phyloP scores from a whole-genome alignment of 1,139 yeast genomes.

The Candida freyschussii region DNA sequence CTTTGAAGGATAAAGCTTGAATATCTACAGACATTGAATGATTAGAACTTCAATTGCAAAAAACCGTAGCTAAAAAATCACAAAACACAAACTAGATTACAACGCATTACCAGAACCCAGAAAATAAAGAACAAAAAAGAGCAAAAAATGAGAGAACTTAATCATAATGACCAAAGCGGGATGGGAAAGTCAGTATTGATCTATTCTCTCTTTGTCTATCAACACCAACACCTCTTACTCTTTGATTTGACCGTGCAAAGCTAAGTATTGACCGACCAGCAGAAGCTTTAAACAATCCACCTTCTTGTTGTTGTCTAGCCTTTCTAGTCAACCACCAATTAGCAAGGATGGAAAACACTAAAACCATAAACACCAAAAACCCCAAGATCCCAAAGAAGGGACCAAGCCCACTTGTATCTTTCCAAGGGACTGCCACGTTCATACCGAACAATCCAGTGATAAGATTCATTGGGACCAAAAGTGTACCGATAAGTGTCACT shows the following conservation, averaged over 20 bases:
- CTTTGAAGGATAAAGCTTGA: slow-evolving; percentile 25
- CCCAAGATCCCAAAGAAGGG: slow-evolving; percentile 73
- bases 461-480: slow-evolving; percentile 83
- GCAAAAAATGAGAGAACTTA: slow-evolving; percentile 2
- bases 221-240: slow-evolving; percentile 12
- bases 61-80: no score
- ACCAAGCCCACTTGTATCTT: slow-evolving; percentile 36
- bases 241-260: slow-evolving; percentile 18
- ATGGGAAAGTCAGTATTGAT: slow-evolving; percentile 22
- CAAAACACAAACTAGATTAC: no score
- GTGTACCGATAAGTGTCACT: slow-evolving; percentile 86
- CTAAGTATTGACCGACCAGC: slow-evolving; percentile 32
- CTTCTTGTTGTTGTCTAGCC: slow-evolving; percentile 30
- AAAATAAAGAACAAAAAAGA: no score
- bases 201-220: slow-evolving; percentile 23
- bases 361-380: slow-evolving; percentile 38
- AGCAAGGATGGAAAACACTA: slow-evolving; percentile 32
- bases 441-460: slow-evolving; percentile 93
- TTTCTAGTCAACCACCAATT: slow-evolving; percentile 36
- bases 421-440: slow-evolving; percentile 89
- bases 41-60: no score
- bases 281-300: slow-evolving; percentile 21
- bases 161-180: slow-evolving; percentile 24
- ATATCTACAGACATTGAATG: no score
- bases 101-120: no score